Base-by-base conservation (phyloP, 1,284 basidiomycete genomes). In the Limonomyces culmigenus region DNA sequence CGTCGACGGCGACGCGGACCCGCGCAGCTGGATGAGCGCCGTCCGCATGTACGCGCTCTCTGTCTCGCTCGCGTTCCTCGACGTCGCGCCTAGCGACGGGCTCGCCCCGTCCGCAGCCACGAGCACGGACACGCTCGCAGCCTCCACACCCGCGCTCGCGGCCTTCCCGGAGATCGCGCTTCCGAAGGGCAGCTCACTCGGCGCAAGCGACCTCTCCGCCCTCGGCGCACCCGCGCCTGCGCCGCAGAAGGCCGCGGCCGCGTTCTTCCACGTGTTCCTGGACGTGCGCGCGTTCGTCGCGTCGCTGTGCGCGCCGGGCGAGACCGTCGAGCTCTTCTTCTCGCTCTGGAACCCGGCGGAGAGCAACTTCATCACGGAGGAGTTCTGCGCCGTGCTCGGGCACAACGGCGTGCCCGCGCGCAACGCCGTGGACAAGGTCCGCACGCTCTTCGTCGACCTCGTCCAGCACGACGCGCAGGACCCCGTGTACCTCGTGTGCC, bases 271-370 rank as follows among this genome's bases (percentile, higher is more conserved):
- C 50, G 67, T 92, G 40, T 83, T 80, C 47, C 66, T 97, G 41
- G 89, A 97, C 46, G 58, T 96, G 11, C 78, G 85, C 25, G 88
- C 89, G 0, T 92, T 97, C 48, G 79, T 92, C 18, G 92, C 89
- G 4, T 81, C 79, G 5, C 79, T 79, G 1, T 96, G 91, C 54
- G 66, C 74, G 0, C 80, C 88, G 0, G 91, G 89, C 12, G 92
- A 97, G 54, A 83, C 83, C 0, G 83, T 77, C 3, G 92, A 98
- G 52, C 72, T 98, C 3, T 91, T 81, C 55, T 95, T 97, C 57
- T 89, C 88, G 2, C 67, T 98, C 4, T 97, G 87, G 66, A 85
- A 81, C 55, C 81, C 84, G 47, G 67, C 72, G 34, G 81, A 86
- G 36, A 66, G 67, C 5, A 76, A 84, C 29, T 96, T 95, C 54